A percentile compares a stretch with the other conserved stretches of the same genome.
phyloP scores from a whole-genome alignment of 1,139 yeast species.

The Hyphopichia pseudoburtonii region DNA sequence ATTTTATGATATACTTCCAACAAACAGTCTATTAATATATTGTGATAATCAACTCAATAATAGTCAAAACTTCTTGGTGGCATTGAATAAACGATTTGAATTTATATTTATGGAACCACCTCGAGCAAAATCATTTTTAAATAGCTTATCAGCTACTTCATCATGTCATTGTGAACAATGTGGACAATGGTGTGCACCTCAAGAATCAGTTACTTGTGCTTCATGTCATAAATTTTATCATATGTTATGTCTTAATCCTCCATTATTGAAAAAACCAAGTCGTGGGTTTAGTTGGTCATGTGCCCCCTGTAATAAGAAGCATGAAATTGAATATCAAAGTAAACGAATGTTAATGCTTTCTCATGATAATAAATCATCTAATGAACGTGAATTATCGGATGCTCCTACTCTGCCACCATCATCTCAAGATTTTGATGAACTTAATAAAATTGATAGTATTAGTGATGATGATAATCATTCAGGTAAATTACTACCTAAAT shows the following conservation, averaged over 20 bases:
- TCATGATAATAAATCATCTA: slow-evolving; percentile 44
- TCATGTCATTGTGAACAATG: slow-evolving; percentile 67
- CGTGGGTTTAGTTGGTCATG: slow-evolving; percentile 96
- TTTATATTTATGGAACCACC: slow-evolving; percentile 78
- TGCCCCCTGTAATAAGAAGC: slow-evolving; percentile 64
- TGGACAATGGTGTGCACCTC: slow-evolving; percentile 77
- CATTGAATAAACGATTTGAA: slow-evolving; percentile 66
- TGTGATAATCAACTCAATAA: slow-evolving; percentile 54
- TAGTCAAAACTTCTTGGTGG: slow-evolving; percentile 54
- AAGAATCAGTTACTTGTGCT: slow-evolving; percentile 82
- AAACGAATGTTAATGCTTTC: slow-evolving; percentile 41
- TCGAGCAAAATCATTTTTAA: slow-evolving; percentile 60
- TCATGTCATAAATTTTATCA: slow-evolving; percentile 72
- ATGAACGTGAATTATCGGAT: slow-evolving; percentile 30
- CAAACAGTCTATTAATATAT: slow-evolving; percentile 49
- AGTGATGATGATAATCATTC: slow-evolving; percentile 6
- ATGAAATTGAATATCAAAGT: slow-evolving; percentile 27
- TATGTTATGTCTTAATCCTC: slow-evolving; percentile 85
- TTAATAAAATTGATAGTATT: slow-evolving; percentile 5
- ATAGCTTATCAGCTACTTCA: slow-evolving; percentile 53
- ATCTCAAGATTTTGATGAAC: slow-evolving; percentile 5
- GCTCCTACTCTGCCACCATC: slow-evolving; percentile 14
- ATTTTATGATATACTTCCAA: slow-evolving; percentile 67
- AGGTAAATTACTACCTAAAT: slow-evolving; percentile 44
- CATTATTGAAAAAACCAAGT: slow-evolving; percentile 74